Evolutionary conservation across 148 eudicot species (phyloP).

Genomic region (Fagopyrum esculentum): DNA sequence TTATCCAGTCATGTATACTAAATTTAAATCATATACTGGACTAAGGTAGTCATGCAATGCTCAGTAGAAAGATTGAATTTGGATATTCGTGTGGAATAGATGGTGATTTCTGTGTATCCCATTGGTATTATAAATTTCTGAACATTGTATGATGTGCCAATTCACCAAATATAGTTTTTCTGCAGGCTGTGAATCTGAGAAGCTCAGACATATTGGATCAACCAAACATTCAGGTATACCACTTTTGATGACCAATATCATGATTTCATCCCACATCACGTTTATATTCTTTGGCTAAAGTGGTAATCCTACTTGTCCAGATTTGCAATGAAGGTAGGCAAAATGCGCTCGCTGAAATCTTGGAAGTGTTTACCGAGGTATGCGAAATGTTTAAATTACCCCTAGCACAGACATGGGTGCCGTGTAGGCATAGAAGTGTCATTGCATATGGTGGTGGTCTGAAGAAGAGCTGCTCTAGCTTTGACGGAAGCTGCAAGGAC

Average conservation of each 20-base stretch:
- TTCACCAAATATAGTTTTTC: slow-evolving; percentile 23
- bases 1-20: neutral
- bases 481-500: slow-evolving; percentile 86
- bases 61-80: neutral
- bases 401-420: slow-evolving; percentile 97
- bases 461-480: slow-evolving; percentile 72
- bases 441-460: slow-evolving; percentile 78
- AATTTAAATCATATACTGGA: neutral
- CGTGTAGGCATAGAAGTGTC: slow-evolving; percentile 79
- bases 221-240: slow-evolving; percentile 57
- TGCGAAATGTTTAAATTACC: slow-evolving; percentile 85
- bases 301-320: slow-evolving; percentile 32
- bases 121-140: neutral
- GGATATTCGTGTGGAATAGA: neutral
- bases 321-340: slow-evolving; percentile 89
- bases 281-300: neutral
- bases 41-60: neutral
- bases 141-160: neutral
- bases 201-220: slow-evolving; percentile 84
- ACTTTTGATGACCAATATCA: neutral
- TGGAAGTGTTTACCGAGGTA: slow-evolving; percentile 69
- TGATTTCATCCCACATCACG: neutral
- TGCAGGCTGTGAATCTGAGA: slow-evolving; percentile 85
- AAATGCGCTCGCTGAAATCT: slow-evolving; percentile 75
- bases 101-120: neutral